Percentiles rank a stretch among this genome's conserved stretches.
Evolutionary conservation across 805 yeast genomes (phyloP).

Genomic region (Aciculoconidium aculeatum): DNA sequence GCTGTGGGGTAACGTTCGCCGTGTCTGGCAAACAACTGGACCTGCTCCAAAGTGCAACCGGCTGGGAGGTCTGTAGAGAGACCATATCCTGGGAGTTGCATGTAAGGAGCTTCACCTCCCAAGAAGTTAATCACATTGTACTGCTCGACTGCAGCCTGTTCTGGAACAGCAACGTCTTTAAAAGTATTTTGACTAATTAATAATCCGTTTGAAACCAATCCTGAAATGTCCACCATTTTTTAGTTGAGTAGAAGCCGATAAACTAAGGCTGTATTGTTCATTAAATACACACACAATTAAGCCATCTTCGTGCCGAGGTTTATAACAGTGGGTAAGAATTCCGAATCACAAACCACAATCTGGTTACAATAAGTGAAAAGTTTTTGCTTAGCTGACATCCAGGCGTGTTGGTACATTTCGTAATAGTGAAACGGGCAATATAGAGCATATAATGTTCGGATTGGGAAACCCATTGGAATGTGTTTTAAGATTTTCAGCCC

Average conservation of each 20-base stretch:
- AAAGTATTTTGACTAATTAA: constrained; percentile 16
- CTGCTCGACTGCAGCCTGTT: constrained; percentile 35
- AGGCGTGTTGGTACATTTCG: too few species aligned
- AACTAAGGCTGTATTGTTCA: too few species aligned
- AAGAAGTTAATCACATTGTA: constrained; percentile 43
- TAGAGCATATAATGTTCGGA: too few species aligned
- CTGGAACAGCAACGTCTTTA: constrained; percentile 29
- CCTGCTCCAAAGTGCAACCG: constrained; percentile 55
- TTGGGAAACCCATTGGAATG: too few species aligned
- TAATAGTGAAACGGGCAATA: too few species aligned
- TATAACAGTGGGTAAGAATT: too few species aligned
- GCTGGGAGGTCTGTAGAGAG: constrained; percentile 42
- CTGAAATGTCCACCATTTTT: constrained; percentile 13
- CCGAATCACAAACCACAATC: too few species aligned
- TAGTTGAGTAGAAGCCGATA: not conserved
- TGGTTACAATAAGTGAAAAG: too few species aligned
- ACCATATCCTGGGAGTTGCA: constrained; percentile 46
- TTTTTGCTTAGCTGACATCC: too few species aligned
- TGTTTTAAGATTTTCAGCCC: too few species aligned
- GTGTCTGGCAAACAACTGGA: constrained; percentile 66
- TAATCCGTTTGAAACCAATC: constrained; percentile 16
- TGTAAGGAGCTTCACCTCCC: constrained; percentile 52
- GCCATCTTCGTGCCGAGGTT: too few species aligned
- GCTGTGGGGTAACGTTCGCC: constrained; percentile 68
- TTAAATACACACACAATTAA: too few species aligned